Evolutionary conservation across 2,329 filamentous ascomycete species (phyloP), one percentile per base, ranked within the genome.

Genomic region (Colletotrichum sp.): DNA sequence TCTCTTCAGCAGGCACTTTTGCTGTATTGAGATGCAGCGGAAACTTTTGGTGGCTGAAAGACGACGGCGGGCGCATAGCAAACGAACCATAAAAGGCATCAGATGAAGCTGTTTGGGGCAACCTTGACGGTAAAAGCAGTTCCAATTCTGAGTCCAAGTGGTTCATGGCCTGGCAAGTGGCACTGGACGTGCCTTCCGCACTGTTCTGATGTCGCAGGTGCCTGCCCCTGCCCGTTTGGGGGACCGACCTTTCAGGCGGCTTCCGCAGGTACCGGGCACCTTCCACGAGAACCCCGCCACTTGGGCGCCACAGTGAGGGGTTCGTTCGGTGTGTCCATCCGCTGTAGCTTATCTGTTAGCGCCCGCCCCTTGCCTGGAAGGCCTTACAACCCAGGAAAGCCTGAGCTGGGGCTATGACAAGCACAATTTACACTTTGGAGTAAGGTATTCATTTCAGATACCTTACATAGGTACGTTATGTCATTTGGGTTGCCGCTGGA

Each of bases 161-260:
- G 69, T 76, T 76, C 73, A 72, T 68, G 73, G 63, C 69, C 60
- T 70, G 57, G 68, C 65, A 30, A 28, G 32, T 69, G 44, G 44
- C 44, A 21, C 44, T 52, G 65, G 12, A 36, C 8, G 30, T 26
- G 36, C 44, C 44, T 52, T 21, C 30, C n/a, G 44, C 21, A 49
- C 39, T 39, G n/a, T 39, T 36, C 30, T n/a, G n/a, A 12, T 36
- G 34, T 64, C 34, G 34, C 62, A 28, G 34, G 39, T 64, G 63
- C 39, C 9, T 62, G 44, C 15, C 6, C 39, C 39, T n/a, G 39
- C 18, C 39, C 12, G 36, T 24, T 36, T 63, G n/a, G 16, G 63
- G 34, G 28, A 63, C 59, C 16, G 10, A 68, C 65, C 21, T 57
- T 73, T 26, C 18, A 52, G 52, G 71, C 64, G 36, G 39, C 49